Conservation (phyloP, 2,329 filamentous ascomycete genomes). For the Claviceps pusilla region DNA sequence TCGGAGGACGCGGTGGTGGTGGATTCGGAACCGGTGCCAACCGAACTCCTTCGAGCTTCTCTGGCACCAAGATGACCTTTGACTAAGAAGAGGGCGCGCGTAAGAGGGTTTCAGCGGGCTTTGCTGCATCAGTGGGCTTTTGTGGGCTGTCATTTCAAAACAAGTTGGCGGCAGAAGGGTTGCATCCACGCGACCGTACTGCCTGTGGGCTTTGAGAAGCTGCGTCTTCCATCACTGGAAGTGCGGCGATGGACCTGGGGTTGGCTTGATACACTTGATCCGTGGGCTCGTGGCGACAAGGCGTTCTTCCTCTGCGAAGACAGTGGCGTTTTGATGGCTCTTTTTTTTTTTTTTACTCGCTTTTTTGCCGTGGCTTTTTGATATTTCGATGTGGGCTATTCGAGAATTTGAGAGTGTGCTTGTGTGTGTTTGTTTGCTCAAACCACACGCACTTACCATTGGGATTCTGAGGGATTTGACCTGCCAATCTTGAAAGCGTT, state of each 20-base stretch:
- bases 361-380: conserved; percentile 19
- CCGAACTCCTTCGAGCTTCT: conserved; percentile 24
- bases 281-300: conserved; percentile 23
- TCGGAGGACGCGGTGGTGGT: conserved; percentile 28
- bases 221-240: conserved; percentile 27
- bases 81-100: conserved; percentile 21
- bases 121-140: conserved; percentile 27
- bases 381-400: conserved; percentile 12
- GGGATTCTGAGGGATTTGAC: conserved; percentile 28
- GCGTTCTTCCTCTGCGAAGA: conserved; percentile 4
- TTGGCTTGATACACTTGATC: conserved; percentile 31
- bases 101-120: conserved; percentile 30
- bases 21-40: conserved; percentile 38
- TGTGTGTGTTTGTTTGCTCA: conserved; percentile 9
- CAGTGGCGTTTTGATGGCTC: conserved; percentile 14
- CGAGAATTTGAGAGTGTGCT: conserved; percentile 6
- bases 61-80: conserved; percentile 69
- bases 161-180: conserved; percentile 17
- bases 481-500: conserved; percentile 12
- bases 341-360: conserved; percentile 11
- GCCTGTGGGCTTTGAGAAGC: conserved; percentile 39
- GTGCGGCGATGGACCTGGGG: conserved; percentile 40
- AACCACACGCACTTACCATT: conserved; percentile 14
- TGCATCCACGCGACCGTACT: conserved; percentile 6
- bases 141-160: conserved; percentile 42